Conservation (phyloP, 306 rosid species). For the Lathyrus tuberosus region DNA sequence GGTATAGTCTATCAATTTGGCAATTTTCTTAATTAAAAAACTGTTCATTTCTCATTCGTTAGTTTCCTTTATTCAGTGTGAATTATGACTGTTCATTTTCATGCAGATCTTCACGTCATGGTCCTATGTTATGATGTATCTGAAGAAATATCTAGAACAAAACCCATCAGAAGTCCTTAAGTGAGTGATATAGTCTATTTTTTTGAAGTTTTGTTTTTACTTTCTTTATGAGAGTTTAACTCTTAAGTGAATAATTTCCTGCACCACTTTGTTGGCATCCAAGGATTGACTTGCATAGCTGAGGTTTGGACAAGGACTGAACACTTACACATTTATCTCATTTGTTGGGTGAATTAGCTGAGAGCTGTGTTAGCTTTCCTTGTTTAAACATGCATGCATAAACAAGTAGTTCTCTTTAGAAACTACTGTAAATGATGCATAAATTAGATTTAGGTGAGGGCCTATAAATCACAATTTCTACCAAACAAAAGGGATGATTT, state of each 20-base stretch:
- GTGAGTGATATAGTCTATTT: conserved; percentile 57
- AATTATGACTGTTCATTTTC: conserved; percentile 13
- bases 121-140: conserved; percentile 79
- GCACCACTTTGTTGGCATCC: conserved; percentile 34
- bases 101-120: conserved; percentile 84
- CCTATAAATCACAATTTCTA: conserved; percentile 13
- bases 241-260: background rate
- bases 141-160: conserved; percentile 73
- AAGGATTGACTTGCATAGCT: conserved; percentile 20
- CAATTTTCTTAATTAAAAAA: conserved; percentile 13
- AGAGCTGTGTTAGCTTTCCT: conserved; percentile 5
- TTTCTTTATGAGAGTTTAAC: conserved; percentile 19
- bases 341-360: conserved; percentile 26
- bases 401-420: conserved; percentile 5
- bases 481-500: conserved; percentile 13
- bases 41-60: conserved; percentile 19
- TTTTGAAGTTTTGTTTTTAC: conserved; percentile 8
- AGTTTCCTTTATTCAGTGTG: conserved; percentile 21
- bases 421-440: conserved; percentile 1
- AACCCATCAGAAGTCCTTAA: conserved; percentile 61
- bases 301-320: conserved; percentile 5
- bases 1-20: conserved; percentile 50
- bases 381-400: conserved; percentile 3
- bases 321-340: conserved; percentile 25
- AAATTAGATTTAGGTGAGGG: conserved; percentile 18